These are phyloP conservation scores for Fraxinus platypoda DNA, from an alignment of 305 asterid genomes.

Conservation along the genomic window DNA sequence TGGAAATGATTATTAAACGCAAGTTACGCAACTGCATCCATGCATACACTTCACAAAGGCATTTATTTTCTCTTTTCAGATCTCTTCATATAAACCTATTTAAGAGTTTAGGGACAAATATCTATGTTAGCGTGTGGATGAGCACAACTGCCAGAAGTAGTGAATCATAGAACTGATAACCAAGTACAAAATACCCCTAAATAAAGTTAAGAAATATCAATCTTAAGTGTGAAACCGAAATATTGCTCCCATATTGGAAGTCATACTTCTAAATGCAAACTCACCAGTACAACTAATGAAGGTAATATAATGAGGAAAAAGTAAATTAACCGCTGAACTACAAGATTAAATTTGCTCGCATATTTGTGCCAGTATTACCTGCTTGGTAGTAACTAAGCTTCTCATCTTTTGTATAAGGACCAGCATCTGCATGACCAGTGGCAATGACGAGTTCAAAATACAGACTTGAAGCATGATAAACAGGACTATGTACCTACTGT, in stretches of 20 bases:
- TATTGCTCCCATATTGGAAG: background rate
- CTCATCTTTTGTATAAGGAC: slow-evolving; percentile 40
- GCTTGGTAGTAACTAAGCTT: slow-evolving; percentile 43
- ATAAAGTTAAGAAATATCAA: background rate
- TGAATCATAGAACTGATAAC: background rate
- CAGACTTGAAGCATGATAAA: too few species aligned
- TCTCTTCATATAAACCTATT: background rate
- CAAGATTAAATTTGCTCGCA: background rate
- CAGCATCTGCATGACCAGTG: slow-evolving; percentile 49
- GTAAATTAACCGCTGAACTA: background rate
- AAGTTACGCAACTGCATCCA: background rate
- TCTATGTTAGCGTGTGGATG: background rate
- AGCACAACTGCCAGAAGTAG: background rate
- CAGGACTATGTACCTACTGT: background rate
- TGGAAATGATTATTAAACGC: background rate
- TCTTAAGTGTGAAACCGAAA: background rate
- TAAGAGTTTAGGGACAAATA: background rate
- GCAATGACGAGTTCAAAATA: slow-evolving; percentile 68
- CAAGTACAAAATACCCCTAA: background rate
- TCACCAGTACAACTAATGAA: background rate
- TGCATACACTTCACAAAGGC: background rate
- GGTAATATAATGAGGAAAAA: background rate
- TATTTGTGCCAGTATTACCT: slow-evolving; percentile 35
- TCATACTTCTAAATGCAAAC: background rate
- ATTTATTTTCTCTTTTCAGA: background rate